A percentile compares a stretch with the other conserved stretches of the same genome.
Evolutionary conservation across 495 filamentous ascomycete species (phyloP).

Genomic region (Trichoderma erinaceum): DNA sequence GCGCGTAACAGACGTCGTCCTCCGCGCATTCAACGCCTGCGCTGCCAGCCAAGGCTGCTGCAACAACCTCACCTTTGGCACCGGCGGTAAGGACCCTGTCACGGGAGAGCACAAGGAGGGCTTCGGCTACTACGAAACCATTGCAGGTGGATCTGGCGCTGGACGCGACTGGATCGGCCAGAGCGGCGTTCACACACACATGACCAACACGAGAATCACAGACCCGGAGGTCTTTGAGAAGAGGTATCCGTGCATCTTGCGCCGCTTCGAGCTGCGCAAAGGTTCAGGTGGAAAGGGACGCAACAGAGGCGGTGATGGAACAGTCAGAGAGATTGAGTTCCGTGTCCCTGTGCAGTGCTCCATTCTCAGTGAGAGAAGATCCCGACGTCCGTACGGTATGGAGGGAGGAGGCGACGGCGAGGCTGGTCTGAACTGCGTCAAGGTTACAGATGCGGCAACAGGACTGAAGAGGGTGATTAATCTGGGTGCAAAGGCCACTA

Average conservation of each 20-base stretch:
- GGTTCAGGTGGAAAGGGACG: constrained; percentile 66
- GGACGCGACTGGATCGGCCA: constrained; percentile 84
- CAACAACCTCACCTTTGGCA: constrained; percentile 87
- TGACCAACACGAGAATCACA: constrained; percentile 98
- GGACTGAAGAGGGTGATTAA: constrained; percentile 61
- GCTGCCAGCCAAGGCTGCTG: constrained; percentile 87
- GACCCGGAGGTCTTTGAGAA: constrained; percentile 94
- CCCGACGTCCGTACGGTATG: constrained; percentile 82
- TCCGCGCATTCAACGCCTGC: constrained; percentile 84
- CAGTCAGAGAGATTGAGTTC: constrained; percentile 92
- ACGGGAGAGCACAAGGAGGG: constrained; percentile 52
- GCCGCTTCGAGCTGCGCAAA: constrained; percentile 69
- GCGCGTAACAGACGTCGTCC: constrained; percentile 87
- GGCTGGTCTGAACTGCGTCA: constrained; percentile 64
- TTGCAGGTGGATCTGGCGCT: constrained; percentile 86
- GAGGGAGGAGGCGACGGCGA: constrained; percentile 74
- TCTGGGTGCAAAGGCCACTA: constrained; percentile 84
- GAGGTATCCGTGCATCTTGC: constrained; percentile 83
- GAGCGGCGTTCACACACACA: constrained; percentile 86
- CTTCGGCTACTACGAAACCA: constrained; percentile 99
- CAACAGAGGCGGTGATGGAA: constrained; percentile 80
- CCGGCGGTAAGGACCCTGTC: constrained; percentile 67
- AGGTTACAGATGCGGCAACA: constrained; percentile 15
- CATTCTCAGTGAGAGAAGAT: constrained; percentile 79
- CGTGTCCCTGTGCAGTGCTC: constrained; percentile 81